Base-by-base conservation (phyloP, 768 basidiomycete genomes). In the Rhizopogon vulgaris region DNA sequence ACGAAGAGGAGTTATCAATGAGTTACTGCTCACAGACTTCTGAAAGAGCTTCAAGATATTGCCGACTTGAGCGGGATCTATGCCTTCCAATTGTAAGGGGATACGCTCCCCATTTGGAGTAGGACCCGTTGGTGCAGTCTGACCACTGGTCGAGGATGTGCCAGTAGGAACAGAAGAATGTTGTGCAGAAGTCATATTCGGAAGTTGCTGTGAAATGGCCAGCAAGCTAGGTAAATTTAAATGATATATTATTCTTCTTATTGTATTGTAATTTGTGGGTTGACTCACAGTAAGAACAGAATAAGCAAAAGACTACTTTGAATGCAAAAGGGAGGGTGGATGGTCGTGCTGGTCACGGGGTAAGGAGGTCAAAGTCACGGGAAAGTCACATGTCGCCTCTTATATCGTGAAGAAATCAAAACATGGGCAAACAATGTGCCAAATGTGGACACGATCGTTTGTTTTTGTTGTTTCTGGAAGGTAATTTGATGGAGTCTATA, bases 41-140 rank as follows among this genome's bases (percentile, higher is more conserved):
- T 66, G 73, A 46, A 83, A 78, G 25, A 82, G 70, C 50, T 82
- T 79, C 22, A 88, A 67, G 28, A 88, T 65, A 45, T 68, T 77
- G 67, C 82, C 72, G 49, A 88, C 73, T 66, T 86, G 84, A 30
- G 72, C 71, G 18, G 76, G 71, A 60, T 82, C 79, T 43, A 85
- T 51, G 12, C 40, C 40, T n/a, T 42, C 41, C 30, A 51, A 18
- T 14, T 46, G 30, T 57, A 54, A 49, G 38, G 49, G 12, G 0
- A 55, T 1, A 10, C 40, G 38, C 14, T 67, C 63, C 1, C 36
- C 25, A 27, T 17, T 15, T 0, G 60, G 48, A 4, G 42, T 14
- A 12, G 59, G 39, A 3, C 52, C 56, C 48, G 61, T 38, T 38
- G 52, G 48, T 12, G 45, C 32, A 24, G 49, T 48, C 49, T 62